Base-by-base conservation (phyloP, 179 eudicot genomes). In the Actinidia arguta region DNA sequence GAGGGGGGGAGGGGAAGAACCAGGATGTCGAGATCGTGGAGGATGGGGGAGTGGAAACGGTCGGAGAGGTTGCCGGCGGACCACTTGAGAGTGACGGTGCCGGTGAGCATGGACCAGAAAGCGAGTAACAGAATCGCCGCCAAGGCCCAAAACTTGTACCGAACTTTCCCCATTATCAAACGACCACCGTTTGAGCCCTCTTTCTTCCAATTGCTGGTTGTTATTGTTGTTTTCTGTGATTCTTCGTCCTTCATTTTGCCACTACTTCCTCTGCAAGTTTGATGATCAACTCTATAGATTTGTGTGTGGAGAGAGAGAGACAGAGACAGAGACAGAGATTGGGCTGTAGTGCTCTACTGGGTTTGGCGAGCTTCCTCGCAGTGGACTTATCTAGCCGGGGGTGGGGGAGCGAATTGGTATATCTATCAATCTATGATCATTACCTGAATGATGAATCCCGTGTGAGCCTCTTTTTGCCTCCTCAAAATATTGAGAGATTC, bases 81-180 rank as follows among this genome's bases (percentile, higher is more conserved):
- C 90, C 88, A 91, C 56, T 88, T 89, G 58, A 91, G 92, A 82
- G 93, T 89, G 59, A 91, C 87, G 36, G 92, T 69, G 75, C 92
- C 92, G 82, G 92, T 89, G 82, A 91, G 63, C 92, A 91, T 89
- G 24, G 93, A 91, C 93, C 93, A 91, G 24, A 91, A 44, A 1
- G 93, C 92, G 17, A 91, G 88, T 24, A 91, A 69, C 16, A 86
- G 81, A 31, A 91, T 87, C 0, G 88, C 93, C 12, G 79, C 78
- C 75, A 89, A 62, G 6, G 85, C 92, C 90, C 90, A 91, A 31
- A 91, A 79, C 75, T 91, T 91, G 86, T 89, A 91, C 12, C 86
- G 81, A 10, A 81, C 84, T 61, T 77, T 85, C 25, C 88, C 90
- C 27, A 87, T 78, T 7, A 86, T 25, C 18, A 6, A 77, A 46